phyloP scores from a whole-genome alignment of 108 stramenopile species.

The Cyclotella choctawhatcheeana region DNA sequence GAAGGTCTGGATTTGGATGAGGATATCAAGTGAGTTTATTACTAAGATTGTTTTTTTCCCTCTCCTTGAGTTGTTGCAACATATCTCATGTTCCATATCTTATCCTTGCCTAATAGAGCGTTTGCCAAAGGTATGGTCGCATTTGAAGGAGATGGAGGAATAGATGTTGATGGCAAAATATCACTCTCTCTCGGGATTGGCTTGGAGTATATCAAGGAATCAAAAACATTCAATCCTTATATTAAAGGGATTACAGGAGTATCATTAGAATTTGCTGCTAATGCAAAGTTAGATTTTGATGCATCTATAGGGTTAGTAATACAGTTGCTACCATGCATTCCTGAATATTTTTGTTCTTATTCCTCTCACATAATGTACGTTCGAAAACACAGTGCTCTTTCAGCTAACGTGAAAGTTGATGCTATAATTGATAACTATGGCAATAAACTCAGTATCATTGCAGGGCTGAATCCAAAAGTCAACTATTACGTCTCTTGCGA shows the following conservation, averaged over 20 bases:
- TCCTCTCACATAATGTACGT: too few relatives aligned
- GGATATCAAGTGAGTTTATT: too few relatives aligned
- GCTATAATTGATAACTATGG: too few relatives aligned
- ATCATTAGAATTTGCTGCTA: constrained; percentile 17
- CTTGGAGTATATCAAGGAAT: constrained; percentile 16
- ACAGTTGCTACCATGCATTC: too few relatives aligned
- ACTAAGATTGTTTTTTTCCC: too few relatives aligned
- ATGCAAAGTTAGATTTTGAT: constrained; percentile 19
- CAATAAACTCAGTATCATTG: too few relatives aligned
- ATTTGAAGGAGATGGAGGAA: not conserved
- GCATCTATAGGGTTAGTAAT: constrained; percentile 36
- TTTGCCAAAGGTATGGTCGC: not conserved
- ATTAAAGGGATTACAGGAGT: constrained; percentile 45
- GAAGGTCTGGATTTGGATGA: constrained; percentile 26
- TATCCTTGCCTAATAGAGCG: constrained; percentile 16
- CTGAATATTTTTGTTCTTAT: constrained; percentile 19
- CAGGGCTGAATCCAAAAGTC: too few relatives aligned
- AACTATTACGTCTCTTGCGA: too few relatives aligned
- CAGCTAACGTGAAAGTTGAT: too few relatives aligned
- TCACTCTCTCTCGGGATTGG: constrained; percentile 33
- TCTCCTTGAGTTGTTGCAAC: too few relatives aligned
- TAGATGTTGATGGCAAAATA: not conserved
- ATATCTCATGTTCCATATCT: too few relatives aligned
- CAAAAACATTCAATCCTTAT: constrained; percentile 23
- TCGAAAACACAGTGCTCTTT: too few relatives aligned